Base-by-base conservation (phyloP, 164 flowering plant genomes). In the Umbilicus rupestris region DNA sequence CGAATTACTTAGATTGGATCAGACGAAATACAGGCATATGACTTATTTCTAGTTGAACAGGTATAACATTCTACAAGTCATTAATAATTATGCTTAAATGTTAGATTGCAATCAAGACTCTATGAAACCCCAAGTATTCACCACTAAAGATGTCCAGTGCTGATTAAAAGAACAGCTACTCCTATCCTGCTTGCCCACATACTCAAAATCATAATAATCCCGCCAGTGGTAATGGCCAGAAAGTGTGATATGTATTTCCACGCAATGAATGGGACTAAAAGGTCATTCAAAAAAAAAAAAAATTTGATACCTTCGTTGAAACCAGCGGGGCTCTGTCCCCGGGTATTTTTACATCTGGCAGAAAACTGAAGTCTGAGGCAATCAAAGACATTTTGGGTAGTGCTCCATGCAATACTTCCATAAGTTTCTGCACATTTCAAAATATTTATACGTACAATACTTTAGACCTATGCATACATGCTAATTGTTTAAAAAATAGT, bases 291-390 rank as follows among this genome's bases (percentile, higher is more conserved):
- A 44, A 66, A 19, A 11, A 42, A 31, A 20, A 44, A 45, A 59
- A 17, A 58, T 29, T 5, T 24, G 24, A 39, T 62, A 89, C 99
- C 96, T 94, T 94, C 3, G 84, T 82, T 64, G 97, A 86, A 68
- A 94, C 97, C 63, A 94, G 71, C 46, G 99, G 99, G 77, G 99
- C 97, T 76, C 99, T 82, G 65, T 82, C 97, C 73, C 99, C 99
- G 64, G 83, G 83, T 80, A 91, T 75, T 71, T 58, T 82, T 69
- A 92, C 98, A 79, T 94, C 99, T 62, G 99, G 99, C 63, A 94
- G 87, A 80, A 77, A 94, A 78, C 90, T 91, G 77, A 94, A 94
- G 79, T 94, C 98, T 45, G 98, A 91, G 74, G 96, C 96, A 75
- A 94, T 83, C 62, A 94, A 77, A 44, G 98, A 94, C 98, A 94